These are phyloP conservation scores for Lasiodiplodia gonubiensis DNA, from an alignment of 2,329 filamentous ascomycete genomes.

Conservation along the genomic window DNA sequence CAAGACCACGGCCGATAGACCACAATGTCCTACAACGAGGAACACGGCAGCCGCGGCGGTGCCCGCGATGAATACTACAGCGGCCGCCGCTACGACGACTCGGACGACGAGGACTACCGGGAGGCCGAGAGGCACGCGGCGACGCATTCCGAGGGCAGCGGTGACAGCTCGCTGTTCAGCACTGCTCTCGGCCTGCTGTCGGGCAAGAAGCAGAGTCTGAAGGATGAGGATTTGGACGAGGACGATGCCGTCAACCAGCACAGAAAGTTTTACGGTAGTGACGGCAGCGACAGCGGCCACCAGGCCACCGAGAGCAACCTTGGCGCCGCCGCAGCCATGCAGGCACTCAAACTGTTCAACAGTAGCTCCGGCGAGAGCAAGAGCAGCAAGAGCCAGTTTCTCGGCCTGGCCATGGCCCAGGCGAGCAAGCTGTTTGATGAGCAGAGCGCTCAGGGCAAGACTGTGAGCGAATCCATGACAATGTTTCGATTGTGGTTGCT, in stretches of 20 bases:
- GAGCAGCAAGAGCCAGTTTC: slow-evolving; percentile 73
- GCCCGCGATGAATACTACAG: slow-evolving; percentile 43
- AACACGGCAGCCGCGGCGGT: slow-evolving; percentile 30
- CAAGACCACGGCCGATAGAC: neutral
- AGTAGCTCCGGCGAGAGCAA: slow-evolving; percentile 54
- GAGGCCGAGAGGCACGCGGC: slow-evolving; percentile 62
- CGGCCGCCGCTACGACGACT: slow-evolving; percentile 43
- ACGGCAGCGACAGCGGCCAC: slow-evolving; percentile 53
- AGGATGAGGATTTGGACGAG: slow-evolving; percentile 64
- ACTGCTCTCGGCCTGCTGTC: slow-evolving; percentile 61
- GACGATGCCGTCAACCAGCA: slow-evolving; percentile 74
- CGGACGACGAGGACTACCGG: slow-evolving; percentile 58
- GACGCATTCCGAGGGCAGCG: slow-evolving; percentile 58
- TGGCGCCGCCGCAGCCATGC: slow-evolving; percentile 78
- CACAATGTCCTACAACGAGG: slow-evolving; percentile 43
- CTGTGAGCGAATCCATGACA: slow-evolving; percentile 50
- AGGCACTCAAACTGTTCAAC: slow-evolving; percentile 80
- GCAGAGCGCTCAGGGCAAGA: slow-evolving; percentile 62
- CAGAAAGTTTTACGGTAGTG: slow-evolving; percentile 71
- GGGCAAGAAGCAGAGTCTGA: slow-evolving; percentile 58
- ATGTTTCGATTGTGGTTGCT: slow-evolving; percentile 53
- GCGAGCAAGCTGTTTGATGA: slow-evolving; percentile 77
- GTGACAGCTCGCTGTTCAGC: slow-evolving; percentile 61
- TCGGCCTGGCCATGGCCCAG: slow-evolving; percentile 86
- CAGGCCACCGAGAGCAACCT: slow-evolving; percentile 51